phyloP scores from a whole-genome alignment of 345 rosid genomes.

The Eucalyptus lansdowneana region DNA sequence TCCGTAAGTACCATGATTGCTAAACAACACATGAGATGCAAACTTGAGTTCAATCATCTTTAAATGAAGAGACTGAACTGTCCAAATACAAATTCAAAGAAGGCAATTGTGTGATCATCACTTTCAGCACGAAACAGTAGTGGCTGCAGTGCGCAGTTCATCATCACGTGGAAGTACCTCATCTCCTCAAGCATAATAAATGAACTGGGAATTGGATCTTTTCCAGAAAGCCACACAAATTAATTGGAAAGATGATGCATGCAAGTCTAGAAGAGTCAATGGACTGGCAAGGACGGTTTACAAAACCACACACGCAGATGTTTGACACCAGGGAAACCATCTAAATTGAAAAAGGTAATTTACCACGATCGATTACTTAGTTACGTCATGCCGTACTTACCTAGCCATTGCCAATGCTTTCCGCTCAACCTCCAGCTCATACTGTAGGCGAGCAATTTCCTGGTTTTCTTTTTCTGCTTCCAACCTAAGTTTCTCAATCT shows the following conservation, averaged over 20 bases:
- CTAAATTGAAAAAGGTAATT: not conserved
- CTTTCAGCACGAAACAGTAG: not conserved
- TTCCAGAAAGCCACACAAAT: not conserved
- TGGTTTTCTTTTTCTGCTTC: slow-evolving; percentile 67
- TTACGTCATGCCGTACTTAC: slow-evolving; percentile 1
- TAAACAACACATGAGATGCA: not conserved
- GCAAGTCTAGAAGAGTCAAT: not conserved
- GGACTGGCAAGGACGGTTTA: not conserved
- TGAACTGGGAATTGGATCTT: not conserved
- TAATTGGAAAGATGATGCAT: not conserved
- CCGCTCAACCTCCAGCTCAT: slow-evolving; percentile 75
- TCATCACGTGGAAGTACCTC: not conserved
- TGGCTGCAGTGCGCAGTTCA: not conserved
- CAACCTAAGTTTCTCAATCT: slow-evolving; percentile 41
- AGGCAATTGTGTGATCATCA: not conserved
- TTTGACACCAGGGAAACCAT: not conserved
- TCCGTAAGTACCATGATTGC: not conserved
- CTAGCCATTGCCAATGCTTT: slow-evolving; percentile 88
- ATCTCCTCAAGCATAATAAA: not conserved
- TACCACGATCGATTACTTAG: not conserved
- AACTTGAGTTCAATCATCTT: not conserved
- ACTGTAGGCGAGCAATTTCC: slow-evolving; percentile 54
- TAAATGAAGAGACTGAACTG: not conserved
- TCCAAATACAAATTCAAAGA: not conserved
- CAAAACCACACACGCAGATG: not conserved